These are phyloP conservation scores for Physcia stellaris DNA, from an alignment of 495 filamentous ascomycete genomes.

Conservation along the genomic window DNA sequence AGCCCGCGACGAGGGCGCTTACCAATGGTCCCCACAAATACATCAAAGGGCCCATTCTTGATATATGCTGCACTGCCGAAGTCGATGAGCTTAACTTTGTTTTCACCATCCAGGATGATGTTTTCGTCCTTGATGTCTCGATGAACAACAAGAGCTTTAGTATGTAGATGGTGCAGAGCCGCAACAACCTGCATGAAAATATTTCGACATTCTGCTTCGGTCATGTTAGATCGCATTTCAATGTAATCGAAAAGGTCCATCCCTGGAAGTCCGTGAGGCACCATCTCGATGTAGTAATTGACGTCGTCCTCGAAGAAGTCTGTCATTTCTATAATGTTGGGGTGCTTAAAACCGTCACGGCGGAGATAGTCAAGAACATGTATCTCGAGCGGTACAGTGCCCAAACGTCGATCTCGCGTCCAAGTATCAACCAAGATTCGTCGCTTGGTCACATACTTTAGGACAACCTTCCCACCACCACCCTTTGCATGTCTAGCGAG, in stretches of 20 bases:
- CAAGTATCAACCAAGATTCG: conserved; percentile 97
- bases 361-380: conserved; percentile 93
- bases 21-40: conserved; percentile 99
- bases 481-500: conserved; percentile 76
- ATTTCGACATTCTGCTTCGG: conserved; percentile 80
- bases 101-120: conserved; percentile 87
- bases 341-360: conserved; percentile 72
- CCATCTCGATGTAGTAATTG: conserved; percentile 99
- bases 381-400: conserved; percentile 96
- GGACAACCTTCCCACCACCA: conserved; percentile 65
- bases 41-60: conserved; percentile 95
- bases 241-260: conserved; percentile 99
- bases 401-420: conserved; percentile 85
- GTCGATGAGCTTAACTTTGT: conserved; percentile 92
- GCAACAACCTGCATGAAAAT: conserved; percentile 89
- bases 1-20: conserved; percentile 18
- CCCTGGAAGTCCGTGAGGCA: conserved; percentile 85
- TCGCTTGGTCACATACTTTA: conserved; percentile 96
- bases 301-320: conserved; percentile 97
- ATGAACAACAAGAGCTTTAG: conserved; percentile 83
- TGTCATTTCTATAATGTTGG: conserved; percentile 97
- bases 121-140: conserved; percentile 99
- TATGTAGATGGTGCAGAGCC: conserved; percentile 84
- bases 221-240: conserved; percentile 91
- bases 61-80: conserved; percentile 97